These are phyloP conservation scores for Mortierella hygrophila DNA, from an alignment of 192 early-diverging fungal species.

Conservation along the genomic window DNA sequence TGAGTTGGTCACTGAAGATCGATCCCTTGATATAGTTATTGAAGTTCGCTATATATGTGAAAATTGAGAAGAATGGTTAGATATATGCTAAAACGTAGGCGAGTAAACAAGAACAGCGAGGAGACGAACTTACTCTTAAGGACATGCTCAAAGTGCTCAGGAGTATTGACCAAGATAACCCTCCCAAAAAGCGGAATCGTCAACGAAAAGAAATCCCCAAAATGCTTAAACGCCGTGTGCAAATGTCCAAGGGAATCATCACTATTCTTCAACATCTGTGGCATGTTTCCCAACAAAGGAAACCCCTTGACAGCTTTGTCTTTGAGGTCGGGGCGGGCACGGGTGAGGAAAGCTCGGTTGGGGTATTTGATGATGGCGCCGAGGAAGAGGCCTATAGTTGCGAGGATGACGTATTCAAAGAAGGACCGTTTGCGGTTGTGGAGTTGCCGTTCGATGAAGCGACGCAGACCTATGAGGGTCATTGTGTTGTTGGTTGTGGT, in stretches of 20 bases:
- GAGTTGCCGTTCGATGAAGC: conserved; percentile 10
- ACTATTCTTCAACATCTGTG: conserved; percentile 1
- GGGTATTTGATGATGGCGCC: conserved; percentile 33
- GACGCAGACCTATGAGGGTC: conserved; percentile 2
- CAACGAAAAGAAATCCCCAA: conserved; percentile 15
- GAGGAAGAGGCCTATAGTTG: conserved; percentile 18
- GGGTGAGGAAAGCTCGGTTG: conserved; percentile 24
- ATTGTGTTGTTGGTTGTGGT: conserved; percentile 6
- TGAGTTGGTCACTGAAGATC: conserved; percentile 38
- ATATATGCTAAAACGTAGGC: background rate
- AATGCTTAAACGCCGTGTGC: conserved; percentile 7
- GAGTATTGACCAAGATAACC: conserved; percentile 18
- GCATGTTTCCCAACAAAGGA: conserved; percentile 30
- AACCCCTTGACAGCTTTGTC: conserved; percentile 9
- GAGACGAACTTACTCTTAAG: conserved; percentile 8
- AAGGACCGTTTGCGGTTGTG: background rate
- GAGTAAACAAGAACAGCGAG: background rate
- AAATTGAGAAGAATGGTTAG: background rate
- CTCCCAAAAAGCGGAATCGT: conserved; percentile 25
- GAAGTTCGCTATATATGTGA: conserved; percentile 29
- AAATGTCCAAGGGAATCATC: conserved; percentile 2
- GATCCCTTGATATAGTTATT: conserved; percentile 50
- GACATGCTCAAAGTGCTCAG: conserved; percentile 23
- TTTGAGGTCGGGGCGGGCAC: conserved; percentile 29
- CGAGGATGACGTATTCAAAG: conserved; percentile 18